Percentiles rank a stretch among this genome's conserved stretches.
Conservation (phyloP, 2,329 filamentous ascomycete genomes). For the Exophiala bonariae region DNA sequence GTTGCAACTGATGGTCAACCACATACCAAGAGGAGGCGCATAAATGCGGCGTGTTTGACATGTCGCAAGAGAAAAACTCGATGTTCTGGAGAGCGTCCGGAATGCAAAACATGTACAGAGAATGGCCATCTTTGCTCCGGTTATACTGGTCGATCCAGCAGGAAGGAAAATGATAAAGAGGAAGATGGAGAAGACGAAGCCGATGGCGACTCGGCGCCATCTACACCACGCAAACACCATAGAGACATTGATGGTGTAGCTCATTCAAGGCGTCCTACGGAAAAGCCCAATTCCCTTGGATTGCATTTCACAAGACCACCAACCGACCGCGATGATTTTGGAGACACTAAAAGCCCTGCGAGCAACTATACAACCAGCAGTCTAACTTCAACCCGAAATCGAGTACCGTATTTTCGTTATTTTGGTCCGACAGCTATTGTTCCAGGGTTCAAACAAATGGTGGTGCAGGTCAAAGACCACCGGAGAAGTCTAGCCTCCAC, state of each 20-base stretch:
- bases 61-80: constrained; percentile 75
- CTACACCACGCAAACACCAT: constrained; percentile 11
- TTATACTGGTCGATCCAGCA: constrained; percentile 53
- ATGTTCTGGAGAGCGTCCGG: constrained; percentile 71
- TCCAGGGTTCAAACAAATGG: constrained; percentile 91
- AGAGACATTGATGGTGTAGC: neutral
- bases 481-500: constrained; percentile 15
- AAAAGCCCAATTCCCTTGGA: no score
- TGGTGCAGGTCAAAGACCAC: constrained; percentile 39
- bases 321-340: constrained; percentile 2
- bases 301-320: neutral
- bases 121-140: constrained; percentile 70
- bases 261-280: no score
- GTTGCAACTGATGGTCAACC: constrained; percentile 81
- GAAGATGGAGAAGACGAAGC: constrained; percentile 20
- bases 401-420: constrained; percentile 86
- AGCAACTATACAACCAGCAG: constrained; percentile 32
- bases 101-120: constrained; percentile 71
- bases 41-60: constrained; percentile 74
- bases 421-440: constrained; percentile 90
- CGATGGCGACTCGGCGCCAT: constrained; percentile 11
- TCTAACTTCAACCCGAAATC: constrained; percentile 54
- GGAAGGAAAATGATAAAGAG: constrained; percentile 12
- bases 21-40: constrained; percentile 73
- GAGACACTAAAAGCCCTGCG: constrained; percentile 32